A percentile compares a stretch with the other conserved stretches of the same genome.
Evolutionary conservation across 108 stramenopile species (phyloP).

Genomic region (Nitzschia sp.): DNA sequence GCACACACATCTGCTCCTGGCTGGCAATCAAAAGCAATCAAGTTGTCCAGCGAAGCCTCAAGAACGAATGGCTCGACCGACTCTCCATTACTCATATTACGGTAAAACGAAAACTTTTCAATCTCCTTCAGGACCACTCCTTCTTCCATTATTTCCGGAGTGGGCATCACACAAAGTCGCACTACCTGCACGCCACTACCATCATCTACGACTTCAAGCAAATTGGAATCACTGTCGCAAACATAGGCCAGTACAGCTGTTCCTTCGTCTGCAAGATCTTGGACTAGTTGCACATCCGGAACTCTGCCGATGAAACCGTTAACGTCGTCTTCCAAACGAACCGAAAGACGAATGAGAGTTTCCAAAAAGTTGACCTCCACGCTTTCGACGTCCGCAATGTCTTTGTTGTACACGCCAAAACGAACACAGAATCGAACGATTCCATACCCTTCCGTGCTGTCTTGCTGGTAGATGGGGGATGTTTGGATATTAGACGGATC

Average conservation of each 20-base stretch:
- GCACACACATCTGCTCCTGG: too few relatives aligned
- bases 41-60: too few relatives aligned
- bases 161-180: conserved; percentile 6
- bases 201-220: not conserved
- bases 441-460: not conserved
- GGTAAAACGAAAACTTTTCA: conserved; percentile 1
- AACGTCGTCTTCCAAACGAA: not conserved
- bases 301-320: not conserved
- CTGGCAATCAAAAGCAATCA: too few relatives aligned
- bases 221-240: conserved; percentile 11
- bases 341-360: not conserved
- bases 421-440: conserved; percentile 9
- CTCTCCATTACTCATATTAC: too few relatives aligned
- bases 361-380: conserved; percentile 12
- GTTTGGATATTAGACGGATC: not conserved
- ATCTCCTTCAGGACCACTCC: not conserved
- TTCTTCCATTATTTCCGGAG: not conserved
- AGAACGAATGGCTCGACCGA: too few relatives aligned
- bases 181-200: not conserved
- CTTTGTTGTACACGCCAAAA: conserved; percentile 7
- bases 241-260: not conserved
- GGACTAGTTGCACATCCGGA: not conserved
- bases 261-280: not conserved
- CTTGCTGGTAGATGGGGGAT: not conserved
- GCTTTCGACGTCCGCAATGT: not conserved